Base-by-base conservation (phyloP, 345 rosid genomes). In the Arabis alpina region DNA sequence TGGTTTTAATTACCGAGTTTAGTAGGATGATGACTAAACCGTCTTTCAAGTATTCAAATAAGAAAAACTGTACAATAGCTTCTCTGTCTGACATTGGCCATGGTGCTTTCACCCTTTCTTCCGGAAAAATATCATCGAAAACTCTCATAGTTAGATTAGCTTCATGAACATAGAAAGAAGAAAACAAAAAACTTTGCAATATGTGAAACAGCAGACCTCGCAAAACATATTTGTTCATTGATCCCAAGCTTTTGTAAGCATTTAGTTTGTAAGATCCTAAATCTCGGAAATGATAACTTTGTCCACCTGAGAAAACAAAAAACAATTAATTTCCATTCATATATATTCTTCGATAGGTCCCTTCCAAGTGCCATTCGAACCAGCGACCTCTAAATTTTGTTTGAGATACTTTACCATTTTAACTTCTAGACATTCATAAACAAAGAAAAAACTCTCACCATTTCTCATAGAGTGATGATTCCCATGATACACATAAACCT, bases 401-500 rank as follows among this genome's bases (percentile, higher is more conserved):
- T 1, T 32, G 7, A 32, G 8, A 32, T 32, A 32, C 36, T 34
- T 34, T 34, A 34, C 37, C 8, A 34, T 14, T 44, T 7, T 3
- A 13, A 49, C n/a, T 3, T 61, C 13, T 23, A 28, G 37, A 52
- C 34, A 8, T 10, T 28, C 4, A 11, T 41, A 43, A 41, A 45
- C 48, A 32, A 2, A n/a, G 37, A 34, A 1, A 0, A 37, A 60
- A 36, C 13, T 62, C 84, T 85, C 72, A 91, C 98, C 98, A 94
- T 83, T 94, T 92, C 76, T 32, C 77, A 76, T 82, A 94, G 42
- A 92, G 84, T 13, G 73, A 43, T 4, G 97, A 71, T 70, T 94
- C 97, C 92, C 92, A 92, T 3, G 92, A 84, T 67, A 92, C 69
- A 60, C 98, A 94, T 63, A 92, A 81, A 83, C 99, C 99, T 94